Evolutionary conservation across 2,329 filamentous ascomycete genomes (phyloP).

Genomic region (Bisporella sp.): DNA sequence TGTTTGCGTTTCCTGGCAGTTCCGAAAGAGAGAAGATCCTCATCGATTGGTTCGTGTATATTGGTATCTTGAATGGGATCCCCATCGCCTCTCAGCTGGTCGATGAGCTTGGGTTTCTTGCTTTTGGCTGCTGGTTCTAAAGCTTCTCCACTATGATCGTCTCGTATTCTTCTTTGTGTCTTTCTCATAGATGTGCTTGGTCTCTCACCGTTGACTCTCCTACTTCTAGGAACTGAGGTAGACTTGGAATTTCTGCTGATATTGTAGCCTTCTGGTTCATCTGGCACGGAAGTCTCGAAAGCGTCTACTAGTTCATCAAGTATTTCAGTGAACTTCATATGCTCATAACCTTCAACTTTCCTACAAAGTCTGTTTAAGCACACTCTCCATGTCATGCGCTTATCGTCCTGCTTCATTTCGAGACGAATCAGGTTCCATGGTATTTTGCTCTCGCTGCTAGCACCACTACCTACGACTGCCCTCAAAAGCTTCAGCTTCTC

Average conservation of each 20-base stretch:
- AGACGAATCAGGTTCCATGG: constrained; percentile 41
- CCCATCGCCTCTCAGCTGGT: neutral
- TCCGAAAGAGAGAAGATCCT: neutral
- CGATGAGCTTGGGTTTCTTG: neutral
- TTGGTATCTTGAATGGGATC: neutral
- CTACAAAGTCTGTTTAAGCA: constrained; percentile 22
- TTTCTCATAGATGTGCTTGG: too few species aligned
- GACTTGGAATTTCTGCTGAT: neutral
- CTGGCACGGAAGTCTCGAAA: constrained; percentile 17
- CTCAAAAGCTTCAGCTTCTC: constrained; percentile 39
- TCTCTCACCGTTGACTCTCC: too few species aligned
- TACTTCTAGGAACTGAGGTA: too few species aligned
- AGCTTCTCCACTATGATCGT: too few species aligned
- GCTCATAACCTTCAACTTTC: constrained; percentile 17
- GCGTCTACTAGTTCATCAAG: constrained; percentile 18
- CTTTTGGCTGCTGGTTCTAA: neutral
- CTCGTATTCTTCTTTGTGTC: too few species aligned
- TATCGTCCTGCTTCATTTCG: constrained; percentile 34
- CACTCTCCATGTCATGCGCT: constrained; percentile 19
- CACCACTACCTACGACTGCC: constrained; percentile 36
- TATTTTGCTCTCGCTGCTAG: constrained; percentile 38
- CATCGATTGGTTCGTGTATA: neutral
- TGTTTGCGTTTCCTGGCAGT: neutral
- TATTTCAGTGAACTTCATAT: constrained; percentile 24
- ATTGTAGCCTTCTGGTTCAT: constrained; percentile 14